Percentiles rank a stretch among this genome's conserved stretches.
These are phyloP conservation scores for Colletotrichum noveboracense DNA, from an alignment of 2,329 filamentous ascomycete genomes.

Conservation along the genomic window DNA sequence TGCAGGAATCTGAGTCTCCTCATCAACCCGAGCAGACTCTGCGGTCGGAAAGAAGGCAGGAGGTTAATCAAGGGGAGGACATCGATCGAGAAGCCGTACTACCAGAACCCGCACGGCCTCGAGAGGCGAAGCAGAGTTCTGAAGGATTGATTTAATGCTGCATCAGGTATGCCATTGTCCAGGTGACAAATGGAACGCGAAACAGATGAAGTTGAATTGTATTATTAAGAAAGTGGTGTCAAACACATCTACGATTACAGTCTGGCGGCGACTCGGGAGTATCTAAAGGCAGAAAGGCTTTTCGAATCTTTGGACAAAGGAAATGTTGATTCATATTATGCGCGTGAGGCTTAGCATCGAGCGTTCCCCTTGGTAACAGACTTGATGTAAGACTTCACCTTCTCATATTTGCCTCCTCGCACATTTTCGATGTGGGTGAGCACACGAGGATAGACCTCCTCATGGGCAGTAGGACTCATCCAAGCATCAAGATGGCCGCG, in stretches of 20 bases:
- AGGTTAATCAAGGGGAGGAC: neutral
- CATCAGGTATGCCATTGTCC: neutral
- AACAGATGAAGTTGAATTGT: neutral
- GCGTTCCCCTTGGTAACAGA: neutral
- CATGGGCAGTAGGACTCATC: constrained; percentile 26
- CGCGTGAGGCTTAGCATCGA: neutral
- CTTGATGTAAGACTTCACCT: neutral
- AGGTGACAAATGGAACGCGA: neutral
- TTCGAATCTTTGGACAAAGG: neutral
- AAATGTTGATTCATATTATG: neutral
- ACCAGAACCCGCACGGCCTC: neutral
- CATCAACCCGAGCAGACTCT: neutral
- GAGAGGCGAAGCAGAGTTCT: neutral
- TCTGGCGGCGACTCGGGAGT: neutral
- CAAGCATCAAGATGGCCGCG: constrained; percentile 31
- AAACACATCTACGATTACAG: neutral
- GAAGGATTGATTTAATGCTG: neutral
- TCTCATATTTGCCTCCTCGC: neutral
- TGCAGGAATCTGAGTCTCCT: neutral
- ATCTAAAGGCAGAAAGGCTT: neutral
- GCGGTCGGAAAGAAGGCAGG: fast-evolving
- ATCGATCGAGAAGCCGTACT: neutral
- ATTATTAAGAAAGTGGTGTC: neutral
- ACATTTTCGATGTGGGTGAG: constrained; percentile 5
- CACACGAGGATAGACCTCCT: constrained; percentile 27